A percentile compares a stretch with the other conserved stretches of the same genome.
phyloP scores from a whole-genome alignment of 331 rosid genomes.

The Erythrophleum ivorense region DNA sequence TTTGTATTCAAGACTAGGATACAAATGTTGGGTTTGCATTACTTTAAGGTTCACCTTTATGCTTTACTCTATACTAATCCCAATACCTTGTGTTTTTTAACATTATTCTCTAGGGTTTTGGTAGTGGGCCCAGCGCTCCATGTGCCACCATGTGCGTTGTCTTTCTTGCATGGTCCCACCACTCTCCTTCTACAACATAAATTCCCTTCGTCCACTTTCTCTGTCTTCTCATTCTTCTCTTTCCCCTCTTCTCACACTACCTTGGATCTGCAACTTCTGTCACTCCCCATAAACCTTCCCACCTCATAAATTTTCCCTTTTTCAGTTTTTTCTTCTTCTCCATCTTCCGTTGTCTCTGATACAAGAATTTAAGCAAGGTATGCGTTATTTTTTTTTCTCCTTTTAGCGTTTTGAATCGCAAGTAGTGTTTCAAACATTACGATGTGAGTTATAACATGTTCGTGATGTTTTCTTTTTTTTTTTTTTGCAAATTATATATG shows the following conservation, averaged over 20 bases:
- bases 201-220: constrained; percentile 61
- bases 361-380: constrained; percentile 41
- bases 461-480: not conserved
- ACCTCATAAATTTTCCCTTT: too few species aligned
- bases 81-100: constrained; percentile 30
- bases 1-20: constrained; percentile 61
- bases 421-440: not conserved
- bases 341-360: constrained; percentile 27
- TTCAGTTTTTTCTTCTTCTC: not conserved
- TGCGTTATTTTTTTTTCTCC: not conserved
- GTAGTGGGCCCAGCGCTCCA: constrained; percentile 79
- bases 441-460: not conserved
- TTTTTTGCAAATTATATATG: not conserved
- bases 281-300: constrained; percentile 35
- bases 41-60: constrained; percentile 50
- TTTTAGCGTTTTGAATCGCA: not conserved
- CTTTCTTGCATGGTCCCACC: constrained; percentile 80
- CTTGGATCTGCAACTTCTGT: constrained; percentile 49
- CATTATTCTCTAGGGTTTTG: constrained; percentile 50
- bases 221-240: constrained; percentile 44
- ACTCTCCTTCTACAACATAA: constrained; percentile 61
- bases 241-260: constrained; percentile 35
- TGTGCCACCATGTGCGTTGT: constrained; percentile 98
- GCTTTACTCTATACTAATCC: constrained; percentile 45
- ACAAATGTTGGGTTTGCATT: constrained; percentile 68